phyloP scores from a whole-genome alignment of 192 early-diverging fungal species.

The Backusella tuberculispora region DNA sequence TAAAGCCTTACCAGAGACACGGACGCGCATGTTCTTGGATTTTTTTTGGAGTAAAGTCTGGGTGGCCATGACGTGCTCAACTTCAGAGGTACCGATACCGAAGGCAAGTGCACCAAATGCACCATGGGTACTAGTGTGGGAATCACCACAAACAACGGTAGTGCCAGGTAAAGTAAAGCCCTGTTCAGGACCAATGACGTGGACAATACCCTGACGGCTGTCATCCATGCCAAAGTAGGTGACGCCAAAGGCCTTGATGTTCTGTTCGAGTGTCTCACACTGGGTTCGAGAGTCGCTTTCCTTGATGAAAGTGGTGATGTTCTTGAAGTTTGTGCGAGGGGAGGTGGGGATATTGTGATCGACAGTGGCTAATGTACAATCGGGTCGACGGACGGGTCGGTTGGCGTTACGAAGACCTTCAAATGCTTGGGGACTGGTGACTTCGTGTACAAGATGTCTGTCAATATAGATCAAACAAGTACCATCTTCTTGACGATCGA shows the following conservation, averaged over 20 bases:
- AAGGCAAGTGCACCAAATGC: slow-evolving; percentile 76
- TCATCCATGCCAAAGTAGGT: slow-evolving; percentile 72
- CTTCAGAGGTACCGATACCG: slow-evolving; percentile 78
- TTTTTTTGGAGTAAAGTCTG: slow-evolving; percentile 72
- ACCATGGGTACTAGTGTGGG: slow-evolving; percentile 75
- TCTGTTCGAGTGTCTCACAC: slow-evolving; percentile 67
- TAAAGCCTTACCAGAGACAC: slow-evolving; percentile 51
- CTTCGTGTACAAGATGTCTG: slow-evolving; percentile 72
- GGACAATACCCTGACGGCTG: slow-evolving; percentile 72
- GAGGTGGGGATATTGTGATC: slow-evolving; percentile 75
- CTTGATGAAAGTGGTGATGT: slow-evolving; percentile 62
- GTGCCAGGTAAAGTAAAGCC: slow-evolving; percentile 76
- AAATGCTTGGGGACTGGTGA: slow-evolving; percentile 72
- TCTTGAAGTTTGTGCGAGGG: slow-evolving; percentile 53
- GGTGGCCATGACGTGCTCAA: slow-evolving; percentile 75
- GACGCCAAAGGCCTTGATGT: slow-evolving; percentile 63
- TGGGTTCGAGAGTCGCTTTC: slow-evolving; percentile 63
- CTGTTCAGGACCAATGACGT: slow-evolving; percentile 77
- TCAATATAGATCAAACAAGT: slow-evolving; percentile 73
- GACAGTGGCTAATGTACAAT: slow-evolving; percentile 70
- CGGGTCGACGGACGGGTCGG: slow-evolving; percentile 59
- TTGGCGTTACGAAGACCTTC: slow-evolving; percentile 65
- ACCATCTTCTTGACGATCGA: slow-evolving; percentile 59
- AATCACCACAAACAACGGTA: slow-evolving; percentile 74
- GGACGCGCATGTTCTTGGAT: slow-evolving; percentile 70